Evolutionary conservation across 2,329 filamentous ascomycete genomes (phyloP).

Genomic region (Sclerotinia subarctica): DNA sequence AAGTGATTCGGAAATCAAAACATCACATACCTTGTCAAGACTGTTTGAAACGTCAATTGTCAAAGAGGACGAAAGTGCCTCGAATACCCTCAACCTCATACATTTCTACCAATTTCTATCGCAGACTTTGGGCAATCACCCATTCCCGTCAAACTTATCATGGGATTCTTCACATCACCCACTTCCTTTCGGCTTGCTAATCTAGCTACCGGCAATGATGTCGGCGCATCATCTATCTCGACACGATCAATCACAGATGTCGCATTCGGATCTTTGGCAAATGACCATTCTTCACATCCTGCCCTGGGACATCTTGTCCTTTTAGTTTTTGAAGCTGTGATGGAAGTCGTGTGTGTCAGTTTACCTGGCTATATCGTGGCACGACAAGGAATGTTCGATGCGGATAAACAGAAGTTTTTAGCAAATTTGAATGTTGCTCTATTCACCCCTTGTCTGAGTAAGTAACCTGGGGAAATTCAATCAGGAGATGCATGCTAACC

Average conservation of each 20-base stretch:
- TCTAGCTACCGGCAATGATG: constrained; percentile 37
- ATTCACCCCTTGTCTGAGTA: constrained; percentile 95
- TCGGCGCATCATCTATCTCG: constrained; percentile 28
- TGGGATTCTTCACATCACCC: constrained; percentile 47
- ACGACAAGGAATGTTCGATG: constrained; percentile 86
- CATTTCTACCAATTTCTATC: background rate
- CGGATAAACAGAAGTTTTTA: constrained; percentile 92
- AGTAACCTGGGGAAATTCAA: constrained; percentile 35
- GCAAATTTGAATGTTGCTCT: constrained; percentile 95
- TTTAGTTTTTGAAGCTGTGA: constrained; percentile 82
- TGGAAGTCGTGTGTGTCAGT: constrained; percentile 93
- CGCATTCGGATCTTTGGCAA: constrained; percentile 28
- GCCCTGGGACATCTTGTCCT: constrained; percentile 43
- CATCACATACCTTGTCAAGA: background rate
- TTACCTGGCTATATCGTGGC: constrained; percentile 92
- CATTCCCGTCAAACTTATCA: constrained; percentile 24
- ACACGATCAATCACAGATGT: constrained; percentile 29
- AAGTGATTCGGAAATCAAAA: background rate
- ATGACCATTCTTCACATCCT: constrained; percentile 42
- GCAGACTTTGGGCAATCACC: background rate
- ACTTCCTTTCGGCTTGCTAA: constrained; percentile 45
- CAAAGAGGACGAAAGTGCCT: constrained; percentile 16
- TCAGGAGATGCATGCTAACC: constrained; percentile 12
- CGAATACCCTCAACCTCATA: background rate
- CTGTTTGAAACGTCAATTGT: background rate